Base-by-base conservation (phyloP, 495 filamentous ascomycete species). In the Hyaloscypha finlandica region DNA sequence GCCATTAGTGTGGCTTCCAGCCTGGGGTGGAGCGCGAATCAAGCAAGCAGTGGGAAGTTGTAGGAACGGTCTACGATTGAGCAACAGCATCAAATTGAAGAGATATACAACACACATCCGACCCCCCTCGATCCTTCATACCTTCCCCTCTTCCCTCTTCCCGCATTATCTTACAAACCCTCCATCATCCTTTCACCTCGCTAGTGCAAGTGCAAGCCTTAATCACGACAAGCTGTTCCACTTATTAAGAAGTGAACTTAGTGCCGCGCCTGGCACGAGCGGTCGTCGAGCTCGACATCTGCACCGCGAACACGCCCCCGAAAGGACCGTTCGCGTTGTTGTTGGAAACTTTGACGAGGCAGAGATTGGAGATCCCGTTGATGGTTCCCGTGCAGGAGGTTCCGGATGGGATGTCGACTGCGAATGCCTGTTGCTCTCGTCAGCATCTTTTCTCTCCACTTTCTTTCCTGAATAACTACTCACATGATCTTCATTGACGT, bases 291-390 rank as follows among this genome's bases (percentile, higher is more conserved):
- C 19, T 60, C 22, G 69, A 77, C 77, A 81, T 79, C 73, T 86
- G 83, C 31, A 86, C 80, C 3, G 83, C 81, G 16, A 85, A 77
- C 45, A 83, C 81, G 29, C 83, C 83, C 14, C 83, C 83, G 59
- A 86, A 86, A 4, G 81, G 82, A 20, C 82, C 82, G 25, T 81
- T 80, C n/a, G 77, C 72, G 1, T 80, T 80, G 0, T 65, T 71
- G 64, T 86, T 86, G 68, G 80, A 71, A 75, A 82, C 83, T 5
- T 82, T 77, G 8, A 86, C 83, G 32, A 86, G 75, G 69, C 83
- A 86, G 59, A 81, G 75, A 63, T 81, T 80, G 32, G 76, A 73
- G 72, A 84, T 78, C 16, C 83, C 83, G 3, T 82, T 82, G 3
- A 81, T 80, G 20, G 81, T 81, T 25, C 83, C 83, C 45, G 80